Evolutionary conservation across 805 yeast genomes (phyloP).

Genomic region (Wickerhamomyces sydowiorum): DNA sequence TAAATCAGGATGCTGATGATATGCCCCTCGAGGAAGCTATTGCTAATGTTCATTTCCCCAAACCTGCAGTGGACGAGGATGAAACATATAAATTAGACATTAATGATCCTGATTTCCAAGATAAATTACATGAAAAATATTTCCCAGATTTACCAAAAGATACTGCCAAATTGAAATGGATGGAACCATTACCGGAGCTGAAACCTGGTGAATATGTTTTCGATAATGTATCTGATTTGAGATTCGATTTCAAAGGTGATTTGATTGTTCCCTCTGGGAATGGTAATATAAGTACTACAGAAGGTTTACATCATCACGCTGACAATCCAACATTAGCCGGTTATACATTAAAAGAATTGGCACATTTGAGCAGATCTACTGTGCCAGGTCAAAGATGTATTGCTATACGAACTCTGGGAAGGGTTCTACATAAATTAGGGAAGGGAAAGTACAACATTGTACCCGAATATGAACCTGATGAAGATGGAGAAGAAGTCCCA

Average conservation of each 20-base stretch:
- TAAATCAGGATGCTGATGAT: slow-evolving; percentile 39
- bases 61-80: slow-evolving; percentile 32
- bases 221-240: slow-evolving; percentile 55
- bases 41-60: slow-evolving; percentile 59
- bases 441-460: slow-evolving; percentile 47
- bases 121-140: slow-evolving; percentile 74
- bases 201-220: slow-evolving; percentile 25
- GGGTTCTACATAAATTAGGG: slow-evolving; percentile 79
- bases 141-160: slow-evolving; percentile 89
- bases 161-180: slow-evolving; percentile 83
- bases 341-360: slow-evolving; percentile 78
- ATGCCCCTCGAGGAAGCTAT: slow-evolving; percentile 36
- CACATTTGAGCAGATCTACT: slow-evolving; percentile 71
- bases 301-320: slow-evolving; percentile 89
- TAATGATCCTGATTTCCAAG: slow-evolving; percentile 72
- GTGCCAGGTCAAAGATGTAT: slow-evolving; percentile 82
- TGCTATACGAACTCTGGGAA: slow-evolving; percentile 81
- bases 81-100: slow-evolving; percentile 44
- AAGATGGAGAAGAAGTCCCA: slow-evolving; percentile 25
- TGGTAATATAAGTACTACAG: slow-evolving; percentile 38
- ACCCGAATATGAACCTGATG: slow-evolving; percentile 35
- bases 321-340: slow-evolving; percentile 89
- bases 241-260: slow-evolving; percentile 88
- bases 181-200: slow-evolving; percentile 58
- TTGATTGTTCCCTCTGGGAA: slow-evolving; percentile 55